Base-by-base conservation (phyloP, 441 rosid species). In the Syzygium syzygioides region DNA sequence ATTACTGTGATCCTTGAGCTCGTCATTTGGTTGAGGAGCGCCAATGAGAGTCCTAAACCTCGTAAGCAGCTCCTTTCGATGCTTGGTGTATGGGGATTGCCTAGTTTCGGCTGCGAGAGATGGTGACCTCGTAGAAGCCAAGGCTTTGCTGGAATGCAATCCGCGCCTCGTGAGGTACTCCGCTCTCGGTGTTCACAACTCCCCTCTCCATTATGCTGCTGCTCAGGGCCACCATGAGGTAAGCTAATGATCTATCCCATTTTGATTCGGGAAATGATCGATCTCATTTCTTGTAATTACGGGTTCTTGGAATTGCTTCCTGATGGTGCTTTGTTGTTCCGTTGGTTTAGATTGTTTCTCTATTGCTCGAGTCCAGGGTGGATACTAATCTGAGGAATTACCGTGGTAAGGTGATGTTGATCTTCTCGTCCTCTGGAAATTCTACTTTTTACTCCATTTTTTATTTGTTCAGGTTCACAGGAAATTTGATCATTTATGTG, bases 211-310 rank as follows among this genome's bases (percentile, higher is more conserved):
- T 92, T 96, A 97, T 91, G 95, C 99, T 88, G 98, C 99, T 66
- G 99, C 99, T 87, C 99, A 95, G 92, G 99, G 98, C 68, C 98
- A 97, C 94, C 96, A 95, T 88, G 99, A 97, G 99, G 99, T 97
- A 93, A 76, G 41, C 45, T 26, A 30, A 45, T 52, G 54, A 52
- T 66, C 48, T n/a, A 62, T 53, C 56, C n/a, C n/a, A 76, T 76
- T 25, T 76, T 76, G n/a, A 41, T 76, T 76, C 2, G 52, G 28
- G 17, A 76, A 76, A 41, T 37, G n/a, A 76, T 41, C 28, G 52
- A 45, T 41, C 83, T 76, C 52, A 25, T 76, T 76, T 76, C 83
- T 12, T 17, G 17, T 20, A 76, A 76, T 76, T 45, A 41, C 52
- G 5, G 17, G 17, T 23, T 23, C 52, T 76, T 76, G n/a, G 83